phyloP scores from a whole-genome alignment of 2,329 filamentous ascomycete genomes.

The Eurotiales sp. region DNA sequence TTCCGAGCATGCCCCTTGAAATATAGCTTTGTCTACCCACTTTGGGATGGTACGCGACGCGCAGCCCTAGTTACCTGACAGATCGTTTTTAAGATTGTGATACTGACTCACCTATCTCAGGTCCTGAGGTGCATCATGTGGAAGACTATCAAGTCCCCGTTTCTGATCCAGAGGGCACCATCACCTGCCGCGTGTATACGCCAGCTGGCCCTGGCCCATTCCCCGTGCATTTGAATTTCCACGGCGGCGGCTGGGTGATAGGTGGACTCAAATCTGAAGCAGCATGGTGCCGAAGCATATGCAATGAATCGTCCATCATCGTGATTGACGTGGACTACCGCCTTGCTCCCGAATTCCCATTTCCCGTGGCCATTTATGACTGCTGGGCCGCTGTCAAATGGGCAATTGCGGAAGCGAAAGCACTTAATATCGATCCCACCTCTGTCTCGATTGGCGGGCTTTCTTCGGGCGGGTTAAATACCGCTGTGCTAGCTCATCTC shows the following conservation, averaged over 20 bases:
- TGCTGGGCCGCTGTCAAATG: conserved; percentile 40
- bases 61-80: background rate
- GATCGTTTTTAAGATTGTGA: background rate
- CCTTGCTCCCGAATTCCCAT: conserved; percentile 37
- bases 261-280: conserved; percentile 36
- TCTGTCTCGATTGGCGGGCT: conserved; percentile 36
- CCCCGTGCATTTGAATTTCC: conserved; percentile 34
- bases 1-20: conserved; percentile 23
- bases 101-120: conserved; percentile 6
- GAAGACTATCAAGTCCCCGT: conserved; percentile 23
- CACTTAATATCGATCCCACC: conserved; percentile 33
- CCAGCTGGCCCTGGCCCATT: conserved; percentile 23
- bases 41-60: conserved; percentile 18
- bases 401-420: conserved; percentile 30
- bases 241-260: conserved; percentile 44
- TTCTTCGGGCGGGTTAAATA: conserved; percentile 39
- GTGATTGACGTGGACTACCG: conserved; percentile 45
- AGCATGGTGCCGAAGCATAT: conserved; percentile 40
- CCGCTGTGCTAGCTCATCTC: conserved; percentile 36
- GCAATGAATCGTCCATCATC: conserved; percentile 37
- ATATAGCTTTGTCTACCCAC: conserved; percentile 30
- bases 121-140: conserved; percentile 17
- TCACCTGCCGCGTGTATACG: conserved; percentile 24
- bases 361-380: conserved; percentile 37
- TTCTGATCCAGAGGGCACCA: conserved; percentile 20